Evolutionary conservation across 179 eudicot species (phyloP), one percentile per base, ranked within the genome.

Genomic region (Spergularia azorica): DNA sequence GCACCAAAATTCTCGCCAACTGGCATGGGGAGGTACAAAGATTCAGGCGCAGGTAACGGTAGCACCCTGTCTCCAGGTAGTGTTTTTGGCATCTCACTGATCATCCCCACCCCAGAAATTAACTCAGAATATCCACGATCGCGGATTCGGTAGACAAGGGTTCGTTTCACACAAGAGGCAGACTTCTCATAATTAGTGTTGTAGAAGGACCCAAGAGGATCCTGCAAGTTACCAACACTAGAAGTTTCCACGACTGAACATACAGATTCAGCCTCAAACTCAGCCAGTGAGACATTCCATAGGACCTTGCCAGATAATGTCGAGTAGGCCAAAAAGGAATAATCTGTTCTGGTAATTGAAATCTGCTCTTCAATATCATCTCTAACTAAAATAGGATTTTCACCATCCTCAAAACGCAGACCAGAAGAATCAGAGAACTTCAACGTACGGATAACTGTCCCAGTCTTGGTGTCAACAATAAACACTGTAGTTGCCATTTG

Each of bases 261-360:
- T 46, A 81, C 79, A 54, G 83, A 80, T 41, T 89, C 87, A 67
- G 89, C 88, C 72, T 83, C 86, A 56, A 91, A 79, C 58, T 89
- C 91, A 77, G 96, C 86, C 77, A 89, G 86, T 58, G 83, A 85
- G 60, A 91, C 83, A 71, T 87, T 81, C 93, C 96, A 91, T 46
- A 88, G 73, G 60, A 88, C 81, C 68, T 83, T 71, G 59, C 92
- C 92, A 16, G 90, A 77, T 73, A 79, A 36, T 77, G 83, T 75
- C 81, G 84, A 76, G 79, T 84, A 82, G 20, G 85, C 89, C 16
- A 77, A 62, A 72, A 86, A 86, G 16, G 85, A 82, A 83, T 91
- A 91, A 77, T 91, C 96, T 46, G 83, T 89, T 73, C 96, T 91
- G 41, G 88, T 89, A 59, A 91, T 81, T 60, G 64, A 73, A 77